Evolutionary conservation across 202 grass and related monocot species (phyloP).

Genomic region (Setaria italica): DNA sequence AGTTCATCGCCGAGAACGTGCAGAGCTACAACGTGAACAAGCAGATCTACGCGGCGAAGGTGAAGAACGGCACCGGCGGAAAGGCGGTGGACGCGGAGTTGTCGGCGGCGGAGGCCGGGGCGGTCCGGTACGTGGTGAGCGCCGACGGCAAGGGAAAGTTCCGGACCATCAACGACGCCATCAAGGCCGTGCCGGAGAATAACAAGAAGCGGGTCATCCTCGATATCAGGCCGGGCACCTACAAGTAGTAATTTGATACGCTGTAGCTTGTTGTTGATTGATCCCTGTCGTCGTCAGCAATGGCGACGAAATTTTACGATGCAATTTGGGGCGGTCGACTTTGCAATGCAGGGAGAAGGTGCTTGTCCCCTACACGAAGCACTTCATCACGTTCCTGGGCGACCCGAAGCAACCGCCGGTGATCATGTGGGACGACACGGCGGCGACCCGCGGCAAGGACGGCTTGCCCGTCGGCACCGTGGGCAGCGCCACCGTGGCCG

Average conservation of each 20-base stretch:
- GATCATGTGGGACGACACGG: conserved; percentile 55
- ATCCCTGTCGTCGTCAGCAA: too few relatives aligned
- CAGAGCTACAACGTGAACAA: conserved; percentile 21
- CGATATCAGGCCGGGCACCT: conserved; percentile 55
- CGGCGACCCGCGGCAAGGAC: conserved; percentile 47
- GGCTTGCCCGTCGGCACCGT: conserved; percentile 47
- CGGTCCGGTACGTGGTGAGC: conserved; percentile 49
- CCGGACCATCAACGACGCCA: conserved; percentile 46
- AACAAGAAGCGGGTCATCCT: conserved; percentile 58
- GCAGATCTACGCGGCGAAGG: conserved; percentile 30
- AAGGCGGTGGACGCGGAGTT: conserved; percentile 40
- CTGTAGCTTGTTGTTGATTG: too few relatives aligned
- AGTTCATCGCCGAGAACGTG: conserved; percentile 49
- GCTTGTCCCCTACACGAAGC: conserved; percentile 45
- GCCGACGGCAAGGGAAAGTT: conserved; percentile 49
- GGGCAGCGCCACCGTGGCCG: conserved; percentile 42
- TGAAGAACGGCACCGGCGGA: background rate
- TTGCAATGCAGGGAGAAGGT: conserved; percentile 50
- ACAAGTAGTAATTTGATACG: conserved; percentile 25
- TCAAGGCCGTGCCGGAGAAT: conserved; percentile 45
- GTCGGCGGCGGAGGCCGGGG: conserved; percentile 36
- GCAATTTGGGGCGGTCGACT: too few relatives aligned
- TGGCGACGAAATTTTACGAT: background rate
- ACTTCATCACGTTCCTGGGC: conserved; percentile 55
- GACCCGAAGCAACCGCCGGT: conserved; percentile 39